These are phyloP conservation scores for Smittium mucronatum DNA, from an alignment of 371 early-diverging fungal species.

Conservation along the genomic window DNA sequence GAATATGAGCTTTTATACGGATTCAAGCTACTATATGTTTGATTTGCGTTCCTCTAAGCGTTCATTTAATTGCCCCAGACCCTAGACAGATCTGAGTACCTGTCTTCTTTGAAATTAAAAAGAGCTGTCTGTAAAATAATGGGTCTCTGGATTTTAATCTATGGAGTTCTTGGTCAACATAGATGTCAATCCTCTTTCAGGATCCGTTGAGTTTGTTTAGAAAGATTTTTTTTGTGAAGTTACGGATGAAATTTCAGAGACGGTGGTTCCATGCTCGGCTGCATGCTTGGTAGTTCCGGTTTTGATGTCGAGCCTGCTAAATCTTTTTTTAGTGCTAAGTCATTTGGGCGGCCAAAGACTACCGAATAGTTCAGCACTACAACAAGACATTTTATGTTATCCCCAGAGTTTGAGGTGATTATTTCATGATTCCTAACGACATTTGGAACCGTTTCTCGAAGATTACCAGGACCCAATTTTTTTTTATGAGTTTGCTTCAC, in stretches of 20 bases:
- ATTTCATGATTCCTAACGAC: not conserved
- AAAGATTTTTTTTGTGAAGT: not conserved
- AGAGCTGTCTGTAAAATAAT: not conserved
- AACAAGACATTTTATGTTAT: too few relatives aligned
- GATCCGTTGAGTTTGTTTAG: not conserved
- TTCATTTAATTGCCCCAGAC: slow-evolving; percentile 27
- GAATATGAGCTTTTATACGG: slow-evolving; percentile 21
- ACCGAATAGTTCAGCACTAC: too few relatives aligned
- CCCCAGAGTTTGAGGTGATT: not conserved
- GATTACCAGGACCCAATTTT: not conserved
- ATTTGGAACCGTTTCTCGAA: not conserved
- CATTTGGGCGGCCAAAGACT: too few relatives aligned
- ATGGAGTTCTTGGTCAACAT: not conserved
- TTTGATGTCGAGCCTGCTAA: not conserved
- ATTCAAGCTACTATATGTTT: slow-evolving; percentile 20
- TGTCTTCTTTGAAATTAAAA: slow-evolving; percentile 8
- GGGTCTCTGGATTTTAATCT: not conserved
- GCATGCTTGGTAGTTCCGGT: too few relatives aligned
- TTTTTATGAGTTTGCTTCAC: not conserved
- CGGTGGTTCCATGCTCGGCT: too few relatives aligned
- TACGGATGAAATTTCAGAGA: not conserved
- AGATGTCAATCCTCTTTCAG: not conserved
- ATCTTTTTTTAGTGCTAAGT: not conserved
- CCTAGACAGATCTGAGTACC: slow-evolving; percentile 20
- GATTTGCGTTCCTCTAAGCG: slow-evolving; percentile 23